Conservation (phyloP, 2,329 filamentous ascomycete species). For the Penicillium sp. region DNA sequence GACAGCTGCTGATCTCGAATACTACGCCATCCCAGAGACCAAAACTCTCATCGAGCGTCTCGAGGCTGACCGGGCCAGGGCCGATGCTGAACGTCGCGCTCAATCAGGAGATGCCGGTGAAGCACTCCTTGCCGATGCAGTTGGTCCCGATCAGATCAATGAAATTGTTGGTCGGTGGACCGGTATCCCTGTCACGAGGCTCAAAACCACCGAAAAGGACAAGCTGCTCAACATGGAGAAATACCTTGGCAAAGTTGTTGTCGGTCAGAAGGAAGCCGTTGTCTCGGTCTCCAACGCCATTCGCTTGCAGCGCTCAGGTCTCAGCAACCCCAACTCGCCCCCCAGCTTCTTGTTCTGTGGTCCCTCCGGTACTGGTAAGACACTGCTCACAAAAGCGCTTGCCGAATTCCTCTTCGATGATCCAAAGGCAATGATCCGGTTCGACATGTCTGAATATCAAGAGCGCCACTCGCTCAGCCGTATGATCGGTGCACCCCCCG, state of each 20-base stretch:
- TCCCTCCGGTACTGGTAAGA: slow-evolving; percentile 97
- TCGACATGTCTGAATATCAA: slow-evolving; percentile 99
- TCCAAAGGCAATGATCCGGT: slow-evolving; percentile 93
- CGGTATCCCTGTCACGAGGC: slow-evolving; percentile 92
- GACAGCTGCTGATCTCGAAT: slow-evolving; percentile 89
- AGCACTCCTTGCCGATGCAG: slow-evolving; percentile 82
- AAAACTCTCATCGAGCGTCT: slow-evolving; percentile 74
- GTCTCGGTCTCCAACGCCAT: slow-evolving; percentile 93
- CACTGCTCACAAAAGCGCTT: slow-evolving; percentile 90
- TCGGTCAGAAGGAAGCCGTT: slow-evolving; percentile 93
- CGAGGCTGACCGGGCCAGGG: slow-evolving; percentile 74
- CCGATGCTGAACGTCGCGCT: slow-evolving; percentile 65
- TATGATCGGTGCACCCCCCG: slow-evolving; percentile 96
- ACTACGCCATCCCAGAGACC: slow-evolving; percentile 95
- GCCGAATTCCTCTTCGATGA: slow-evolving; percentile 99
- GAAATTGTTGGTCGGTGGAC: slow-evolving; percentile 97
- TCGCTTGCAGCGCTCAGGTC: slow-evolving; percentile 87
- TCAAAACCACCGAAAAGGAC: slow-evolving; percentile 95
- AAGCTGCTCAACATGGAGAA: slow-evolving; percentile 98
- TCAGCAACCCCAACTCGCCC: slow-evolving; percentile 93
- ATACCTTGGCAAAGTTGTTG: slow-evolving; percentile 75
- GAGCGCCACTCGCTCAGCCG: slow-evolving; percentile 91
- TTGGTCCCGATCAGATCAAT: slow-evolving; percentile 97
- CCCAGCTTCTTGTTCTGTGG: slow-evolving; percentile 99
- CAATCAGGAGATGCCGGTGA: slow-evolving; percentile 61